These are phyloP conservation scores for Mortierella sp. DNA, from an alignment of 371 early-diverging fungal species.

Conservation along the genomic window DNA sequence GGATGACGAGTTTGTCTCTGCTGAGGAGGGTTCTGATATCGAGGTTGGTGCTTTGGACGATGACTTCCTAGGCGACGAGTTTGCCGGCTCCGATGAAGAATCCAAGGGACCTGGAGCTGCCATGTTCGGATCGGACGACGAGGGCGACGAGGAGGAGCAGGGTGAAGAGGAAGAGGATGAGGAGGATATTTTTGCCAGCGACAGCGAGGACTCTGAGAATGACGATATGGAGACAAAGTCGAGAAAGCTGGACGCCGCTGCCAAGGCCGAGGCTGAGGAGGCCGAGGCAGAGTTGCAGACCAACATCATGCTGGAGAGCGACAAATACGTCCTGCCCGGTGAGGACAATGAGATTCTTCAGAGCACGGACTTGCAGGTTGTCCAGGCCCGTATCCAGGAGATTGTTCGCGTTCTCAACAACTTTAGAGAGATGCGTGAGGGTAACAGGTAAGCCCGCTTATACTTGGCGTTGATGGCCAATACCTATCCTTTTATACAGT, in stretches of 20 bases:
- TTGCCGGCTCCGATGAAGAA: constrained; percentile 52
- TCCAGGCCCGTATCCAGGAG: constrained; percentile 92
- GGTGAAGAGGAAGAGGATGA: constrained; percentile 59
- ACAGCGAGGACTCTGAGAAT: constrained; percentile 60
- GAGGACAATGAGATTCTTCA: constrained; percentile 69
- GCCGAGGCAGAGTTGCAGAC: constrained; percentile 83
- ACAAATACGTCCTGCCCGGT: constrained; percentile 80
- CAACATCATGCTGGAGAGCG: constrained; percentile 76
- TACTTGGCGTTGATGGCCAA: background rate
- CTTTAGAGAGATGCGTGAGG: constrained; percentile 88
- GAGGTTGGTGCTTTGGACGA: constrained; percentile 46
- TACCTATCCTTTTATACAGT: background rate
- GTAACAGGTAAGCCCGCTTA: constrained; percentile 62
- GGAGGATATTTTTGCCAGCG: constrained; percentile 62
- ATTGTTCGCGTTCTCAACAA: constrained; percentile 89
- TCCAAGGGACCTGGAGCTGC: constrained; percentile 36
- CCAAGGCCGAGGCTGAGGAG: constrained; percentile 71
- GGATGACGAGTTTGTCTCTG: constrained; percentile 60
- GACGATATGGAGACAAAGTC: constrained; percentile 64
- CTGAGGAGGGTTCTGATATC: constrained; percentile 59
- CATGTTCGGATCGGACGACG: constrained; percentile 58
- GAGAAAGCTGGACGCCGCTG: constrained; percentile 67
- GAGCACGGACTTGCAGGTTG: constrained; percentile 68
- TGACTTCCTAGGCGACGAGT: constrained; percentile 56
- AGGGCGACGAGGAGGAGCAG: constrained; percentile 58